Evolutionary conservation across 208 protist species (phyloP).

Genomic region (Leishmania braziliensis): DNA sequence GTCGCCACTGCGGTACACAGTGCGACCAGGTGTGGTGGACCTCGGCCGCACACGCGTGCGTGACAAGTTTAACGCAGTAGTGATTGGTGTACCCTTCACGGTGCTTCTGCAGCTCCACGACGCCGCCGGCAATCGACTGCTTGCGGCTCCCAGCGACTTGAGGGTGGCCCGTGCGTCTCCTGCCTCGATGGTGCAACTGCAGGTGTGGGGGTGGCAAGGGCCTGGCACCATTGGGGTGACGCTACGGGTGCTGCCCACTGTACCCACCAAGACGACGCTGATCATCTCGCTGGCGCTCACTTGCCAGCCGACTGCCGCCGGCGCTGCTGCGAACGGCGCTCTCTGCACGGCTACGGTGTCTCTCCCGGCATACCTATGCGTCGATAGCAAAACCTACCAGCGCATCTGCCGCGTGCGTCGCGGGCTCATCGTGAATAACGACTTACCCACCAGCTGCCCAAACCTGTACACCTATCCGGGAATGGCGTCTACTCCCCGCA

Average conservation of each 20-base stretch:
- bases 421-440: constrained; percentile 17
- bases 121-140: constrained; percentile 49
- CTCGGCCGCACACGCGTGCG: constrained; percentile 37
- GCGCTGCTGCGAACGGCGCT: background rate
- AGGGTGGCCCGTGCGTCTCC: constrained; percentile 15
- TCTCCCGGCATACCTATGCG: constrained; percentile 23
- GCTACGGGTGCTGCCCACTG: constrained; percentile 25
- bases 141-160: background rate
- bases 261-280: constrained; percentile 17
- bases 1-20: constrained; percentile 60
- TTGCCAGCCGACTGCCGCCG: background rate
- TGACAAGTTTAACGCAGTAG: constrained; percentile 57
- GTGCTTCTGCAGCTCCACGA: constrained; percentile 49
- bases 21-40: constrained; percentile 39
- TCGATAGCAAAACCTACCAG: constrained; percentile 25
- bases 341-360: background rate
- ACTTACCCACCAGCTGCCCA: constrained; percentile 12
- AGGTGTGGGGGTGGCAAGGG: constrained; percentile 14
- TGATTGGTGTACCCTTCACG: constrained; percentile 57
- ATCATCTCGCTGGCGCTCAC: constrained; percentile 18
- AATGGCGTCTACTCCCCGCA: background rate
- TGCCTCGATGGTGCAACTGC: constrained; percentile 20
- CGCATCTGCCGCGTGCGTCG: constrained; percentile 25
- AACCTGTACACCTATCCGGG: background rate
- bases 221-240: constrained; percentile 21